Evolutionary conservation across 345 rosid genomes (phyloP), one percentile per base, ranked within the genome.

Genomic region (Sonneratia caseolaris): DNA sequence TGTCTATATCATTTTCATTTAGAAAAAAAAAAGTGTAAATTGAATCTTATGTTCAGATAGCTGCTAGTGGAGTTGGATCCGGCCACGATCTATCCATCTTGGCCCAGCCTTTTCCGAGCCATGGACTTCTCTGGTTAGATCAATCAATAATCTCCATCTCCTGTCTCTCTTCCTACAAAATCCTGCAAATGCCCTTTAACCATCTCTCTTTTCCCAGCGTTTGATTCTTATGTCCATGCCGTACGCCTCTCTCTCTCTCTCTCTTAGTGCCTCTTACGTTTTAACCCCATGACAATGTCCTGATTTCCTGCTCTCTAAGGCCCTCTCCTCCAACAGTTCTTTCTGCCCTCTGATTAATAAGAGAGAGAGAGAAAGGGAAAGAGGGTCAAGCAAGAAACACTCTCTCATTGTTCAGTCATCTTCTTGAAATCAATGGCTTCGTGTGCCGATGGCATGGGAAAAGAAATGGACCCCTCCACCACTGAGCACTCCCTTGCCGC

Each of bases 181-280:
- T 61, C 65, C 22, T 61, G 35, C 65, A 22, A 11, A 61, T 61
- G 36, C 37, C 35, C 35, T 61, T 27, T 61, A 61, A 15, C 65
- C 37, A 61, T 61, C 24, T 61, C 37, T 61, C 37, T 15, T 61
- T 61, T 61, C 65, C 14, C 65, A 10, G 65, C 22, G 65, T 61
- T 61, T 61, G 65, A 61, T 61, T 61, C 45, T 9, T 35, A 57
- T 24, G 12, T 61, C 37, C 65, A 61, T 56, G 69, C 36, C 65
- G 65, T 9, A 14, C 7, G 18, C 36, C 65, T 61, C 35, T 59
- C 36, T 22, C 65, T 27, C 35, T 59, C 14, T 2, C 65, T 61
- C 35, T 42, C 45, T 42, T 10, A 3, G 18, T 61, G 27, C 14
- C 65, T 24, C 6, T 22, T 21, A 3, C 1, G 22, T 57, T 21